Evolutionary conservation across 371 early-diverging fungal species (phyloP).

Genomic region (Mucor plumbeus): DNA sequence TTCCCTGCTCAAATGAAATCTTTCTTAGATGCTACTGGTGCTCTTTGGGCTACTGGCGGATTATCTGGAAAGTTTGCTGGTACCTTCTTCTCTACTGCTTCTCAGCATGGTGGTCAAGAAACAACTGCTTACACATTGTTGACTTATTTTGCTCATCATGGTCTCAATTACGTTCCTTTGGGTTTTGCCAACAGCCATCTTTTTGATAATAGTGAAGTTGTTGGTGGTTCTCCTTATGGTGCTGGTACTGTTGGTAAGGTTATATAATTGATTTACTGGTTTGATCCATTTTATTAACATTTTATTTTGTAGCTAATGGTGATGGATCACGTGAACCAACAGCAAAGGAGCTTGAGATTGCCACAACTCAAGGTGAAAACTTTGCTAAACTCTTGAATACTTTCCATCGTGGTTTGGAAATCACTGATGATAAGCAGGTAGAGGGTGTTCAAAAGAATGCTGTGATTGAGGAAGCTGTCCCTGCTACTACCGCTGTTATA

Average conservation of each 20-base stretch:
- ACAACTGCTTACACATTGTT: conserved; percentile 73
- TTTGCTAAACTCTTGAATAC: conserved; percentile 56
- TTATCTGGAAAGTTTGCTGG: conserved; percentile 79
- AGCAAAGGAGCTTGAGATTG: conserved; percentile 71
- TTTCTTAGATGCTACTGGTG: conserved; percentile 73
- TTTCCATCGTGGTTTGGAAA: conserved; percentile 13
- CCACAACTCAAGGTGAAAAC: conserved; percentile 64
- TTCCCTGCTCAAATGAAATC: conserved; percentile 81
- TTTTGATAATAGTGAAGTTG: conserved; percentile 54
- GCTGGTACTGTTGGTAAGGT: conserved; percentile 32
- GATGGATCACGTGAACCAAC: conserved; percentile 72
- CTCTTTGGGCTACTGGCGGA: conserved; percentile 71
- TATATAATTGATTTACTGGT: neutral
- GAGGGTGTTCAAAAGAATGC: neutral
- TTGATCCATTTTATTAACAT: neutral
- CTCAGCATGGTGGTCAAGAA: conserved; percentile 83
- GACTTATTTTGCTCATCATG: conserved; percentile 79
- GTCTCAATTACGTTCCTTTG: conserved; percentile 79
- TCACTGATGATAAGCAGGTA: neutral
- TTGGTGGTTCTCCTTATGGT: conserved; percentile 81
- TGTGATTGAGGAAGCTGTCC: neutral
- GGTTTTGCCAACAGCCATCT: conserved; percentile 61
- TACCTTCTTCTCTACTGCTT: conserved; percentile 74
- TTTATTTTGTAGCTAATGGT: conserved; percentile 30
- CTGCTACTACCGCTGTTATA: neutral